A percentile compares a stretch with the other conserved stretches of the same genome.
Conservation (phyloP, 2,329 filamentous ascomycete species). For the Cryphonectria japonica region DNA sequence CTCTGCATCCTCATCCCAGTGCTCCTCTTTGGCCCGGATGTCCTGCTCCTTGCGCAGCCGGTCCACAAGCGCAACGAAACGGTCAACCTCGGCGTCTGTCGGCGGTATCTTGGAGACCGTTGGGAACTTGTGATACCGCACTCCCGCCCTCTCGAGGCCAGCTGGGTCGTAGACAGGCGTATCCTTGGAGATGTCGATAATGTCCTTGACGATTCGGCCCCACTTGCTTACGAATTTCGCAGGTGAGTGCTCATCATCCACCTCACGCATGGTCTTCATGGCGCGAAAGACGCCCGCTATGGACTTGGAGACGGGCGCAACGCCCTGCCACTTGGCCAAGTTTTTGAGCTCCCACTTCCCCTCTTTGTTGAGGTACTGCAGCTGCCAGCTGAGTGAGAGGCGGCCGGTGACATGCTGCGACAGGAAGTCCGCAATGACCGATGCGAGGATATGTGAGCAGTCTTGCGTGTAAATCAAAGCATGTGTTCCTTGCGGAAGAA, state of each 20-base stretch:
- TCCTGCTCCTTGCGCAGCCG: constrained; percentile 61
- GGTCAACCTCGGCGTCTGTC: constrained; percentile 53
- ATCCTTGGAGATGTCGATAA: constrained; percentile 91
- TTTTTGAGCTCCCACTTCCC: constrained; percentile 99
- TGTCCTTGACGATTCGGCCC: constrained; percentile 68
- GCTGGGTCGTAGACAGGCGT: constrained; percentile 85
- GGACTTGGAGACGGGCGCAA: constrained; percentile 74
- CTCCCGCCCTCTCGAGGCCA: constrained; percentile 66
- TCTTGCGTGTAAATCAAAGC: constrained; percentile 80
- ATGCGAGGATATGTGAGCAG: constrained; percentile 75
- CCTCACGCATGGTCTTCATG: constrained; percentile 91
- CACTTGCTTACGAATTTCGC: constrained; percentile 70
- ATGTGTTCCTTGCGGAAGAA: constrained; percentile 79
- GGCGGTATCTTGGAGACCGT: constrained; percentile 93
- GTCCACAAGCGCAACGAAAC: constrained; percentile 62
- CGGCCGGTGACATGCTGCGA: constrained; percentile 73
- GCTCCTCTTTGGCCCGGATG: constrained; percentile 47
- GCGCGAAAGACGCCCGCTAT: constrained; percentile 83
- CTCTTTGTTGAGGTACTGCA: constrained; percentile 83
- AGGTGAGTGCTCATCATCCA: constrained; percentile 82
- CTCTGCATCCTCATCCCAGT: constrained; percentile 41
- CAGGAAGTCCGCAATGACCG: constrained; percentile 83
- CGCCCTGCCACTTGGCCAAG: constrained; percentile 84
- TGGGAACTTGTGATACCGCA: constrained; percentile 83
- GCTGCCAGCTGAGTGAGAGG: constrained; percentile 85